phyloP scores from a whole-genome alignment of 139 green algal species.

The Pseudopediastrum boryanum region DNA sequence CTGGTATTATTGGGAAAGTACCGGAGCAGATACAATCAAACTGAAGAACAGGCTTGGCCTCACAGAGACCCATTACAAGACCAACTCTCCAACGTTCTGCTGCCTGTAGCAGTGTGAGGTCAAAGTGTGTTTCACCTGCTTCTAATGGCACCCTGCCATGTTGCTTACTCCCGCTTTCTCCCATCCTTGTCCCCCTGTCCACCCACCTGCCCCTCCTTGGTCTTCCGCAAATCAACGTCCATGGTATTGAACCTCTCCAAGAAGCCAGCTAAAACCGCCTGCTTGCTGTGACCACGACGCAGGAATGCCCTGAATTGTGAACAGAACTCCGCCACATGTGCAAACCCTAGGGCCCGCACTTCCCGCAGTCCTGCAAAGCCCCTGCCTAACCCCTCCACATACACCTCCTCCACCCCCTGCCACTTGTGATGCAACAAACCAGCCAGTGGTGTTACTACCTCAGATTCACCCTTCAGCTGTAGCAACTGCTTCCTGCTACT shows the following conservation, averaged over 20 bases:
- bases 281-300: constrained; percentile 46
- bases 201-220: constrained; percentile 43
- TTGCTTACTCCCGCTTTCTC: too few relatives aligned
- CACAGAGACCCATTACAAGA: too few relatives aligned
- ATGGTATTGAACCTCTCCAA: constrained; percentile 66
- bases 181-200: too few relatives aligned
- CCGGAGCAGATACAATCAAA: too few relatives aligned
- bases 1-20: too few relatives aligned
- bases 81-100: too few relatives aligned
- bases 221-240: constrained; percentile 59
- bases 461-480: background rate
- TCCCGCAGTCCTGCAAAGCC: constrained; percentile 52
- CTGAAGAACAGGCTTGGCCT: too few relatives aligned
- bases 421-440: constrained; percentile 43
- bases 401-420: constrained; percentile 53
- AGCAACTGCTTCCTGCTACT: too few relatives aligned
- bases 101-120: too few relatives aligned
- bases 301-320: constrained; percentile 44
- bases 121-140: too few relatives aligned
- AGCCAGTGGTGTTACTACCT: background rate
- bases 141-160: too few relatives aligned
- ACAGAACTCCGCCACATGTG: constrained; percentile 37
- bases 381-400: constrained; percentile 55
- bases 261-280: constrained; percentile 55
- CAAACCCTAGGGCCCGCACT: constrained; percentile 45